Percentiles rank a stretch among this genome's conserved stretches.
These are phyloP conservation scores for Thalassiosira ordinaria DNA, from an alignment of 352 stramenopile species.

Conservation along the genomic window DNA sequence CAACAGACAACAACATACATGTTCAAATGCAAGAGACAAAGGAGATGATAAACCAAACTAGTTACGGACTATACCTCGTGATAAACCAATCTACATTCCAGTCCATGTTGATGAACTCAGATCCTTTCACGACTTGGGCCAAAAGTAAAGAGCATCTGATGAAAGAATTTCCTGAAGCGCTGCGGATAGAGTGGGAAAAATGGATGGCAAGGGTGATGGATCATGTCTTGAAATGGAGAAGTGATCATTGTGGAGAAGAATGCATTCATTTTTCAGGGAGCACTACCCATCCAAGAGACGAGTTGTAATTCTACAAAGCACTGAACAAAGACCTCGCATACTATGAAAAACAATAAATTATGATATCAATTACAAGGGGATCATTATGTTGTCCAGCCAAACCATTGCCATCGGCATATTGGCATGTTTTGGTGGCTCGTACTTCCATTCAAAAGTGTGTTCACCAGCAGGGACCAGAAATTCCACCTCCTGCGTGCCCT, in stretches of 20 bases:
- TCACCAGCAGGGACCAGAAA: background rate
- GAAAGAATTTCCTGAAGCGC: conserved; percentile 21
- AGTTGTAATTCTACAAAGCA: no score
- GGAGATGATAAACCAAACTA: conserved; percentile 14
- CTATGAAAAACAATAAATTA: no score
- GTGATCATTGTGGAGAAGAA: background rate
- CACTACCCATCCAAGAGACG: no score
- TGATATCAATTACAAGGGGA: no score
- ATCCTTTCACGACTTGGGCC: conserved; percentile 44
- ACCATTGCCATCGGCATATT: conserved; percentile 28
- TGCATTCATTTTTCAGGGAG: background rate
- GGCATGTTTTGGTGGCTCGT: conserved; percentile 14
- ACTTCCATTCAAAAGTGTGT: conserved; percentile 20
- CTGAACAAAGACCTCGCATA: background rate
- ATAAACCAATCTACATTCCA: conserved; percentile 47
- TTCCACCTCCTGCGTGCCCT: background rate
- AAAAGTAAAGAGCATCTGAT: conserved; percentile 22
- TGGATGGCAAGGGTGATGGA: conserved; percentile 51
- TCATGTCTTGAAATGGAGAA: conserved; percentile 17
- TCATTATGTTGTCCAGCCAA: conserved; percentile 22
- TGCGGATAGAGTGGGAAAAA: conserved; percentile 29
- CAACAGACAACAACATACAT: conserved; percentile 3
- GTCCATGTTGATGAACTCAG: conserved; percentile 41
- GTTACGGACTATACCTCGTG: conserved; percentile 19
- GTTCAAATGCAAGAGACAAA: conserved; percentile 23